Percentiles rank a stretch among this genome's conserved stretches.
These are phyloP conservation scores for Plenodomus lindquistii DNA, from an alignment of 2,329 filamentous ascomycete species.

Conservation along the genomic window DNA sequence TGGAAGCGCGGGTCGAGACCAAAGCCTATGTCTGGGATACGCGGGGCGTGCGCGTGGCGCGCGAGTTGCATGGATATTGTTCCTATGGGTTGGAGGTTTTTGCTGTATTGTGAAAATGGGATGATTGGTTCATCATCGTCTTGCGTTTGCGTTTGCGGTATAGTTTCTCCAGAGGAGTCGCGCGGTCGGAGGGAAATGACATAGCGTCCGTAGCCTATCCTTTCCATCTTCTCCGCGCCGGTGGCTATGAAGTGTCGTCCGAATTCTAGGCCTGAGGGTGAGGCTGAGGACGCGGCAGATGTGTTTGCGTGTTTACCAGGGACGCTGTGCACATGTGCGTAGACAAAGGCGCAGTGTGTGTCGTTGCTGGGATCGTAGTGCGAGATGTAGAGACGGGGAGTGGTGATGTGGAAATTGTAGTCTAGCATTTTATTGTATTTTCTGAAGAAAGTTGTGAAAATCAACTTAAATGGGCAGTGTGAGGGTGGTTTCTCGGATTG, in stretches of 20 bases:
- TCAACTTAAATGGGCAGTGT: not conserved
- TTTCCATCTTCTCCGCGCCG: constrained; percentile 10
- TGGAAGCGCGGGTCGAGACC: constrained; percentile 9
- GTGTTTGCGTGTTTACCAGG: too few relatives aligned
- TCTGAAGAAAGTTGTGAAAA: not conserved
- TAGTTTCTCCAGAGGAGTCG: not conserved
- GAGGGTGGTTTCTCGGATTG: not conserved
- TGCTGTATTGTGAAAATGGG: constrained; percentile 1
- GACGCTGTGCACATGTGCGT: too few relatives aligned
- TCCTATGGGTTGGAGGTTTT: constrained; percentile 10
- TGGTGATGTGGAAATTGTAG: constrained; percentile 66
- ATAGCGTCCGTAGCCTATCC: constrained; percentile 34
- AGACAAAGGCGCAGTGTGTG: constrained; percentile 17
- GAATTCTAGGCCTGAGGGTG: constrained; percentile 8
- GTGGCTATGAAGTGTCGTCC: constrained; percentile 18
- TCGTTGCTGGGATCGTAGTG: constrained; percentile 19
- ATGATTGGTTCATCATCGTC: too few relatives aligned
- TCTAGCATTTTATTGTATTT: constrained; percentile 34
- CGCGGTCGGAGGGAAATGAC: constrained; percentile 25
- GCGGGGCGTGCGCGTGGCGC: constrained; percentile 19
- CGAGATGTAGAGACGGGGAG: constrained; percentile 45
- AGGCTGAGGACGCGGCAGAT: too few relatives aligned
- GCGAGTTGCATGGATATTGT: constrained; percentile 29
- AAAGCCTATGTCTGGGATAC: constrained; percentile 29
- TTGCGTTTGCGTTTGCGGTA: not conserved